Percentiles rank a stretch among this genome's conserved stretches.
phyloP scores from a whole-genome alignment of 2,329 filamentous ascomycete genomes.

The Biscogniauxia mediterranea region DNA sequence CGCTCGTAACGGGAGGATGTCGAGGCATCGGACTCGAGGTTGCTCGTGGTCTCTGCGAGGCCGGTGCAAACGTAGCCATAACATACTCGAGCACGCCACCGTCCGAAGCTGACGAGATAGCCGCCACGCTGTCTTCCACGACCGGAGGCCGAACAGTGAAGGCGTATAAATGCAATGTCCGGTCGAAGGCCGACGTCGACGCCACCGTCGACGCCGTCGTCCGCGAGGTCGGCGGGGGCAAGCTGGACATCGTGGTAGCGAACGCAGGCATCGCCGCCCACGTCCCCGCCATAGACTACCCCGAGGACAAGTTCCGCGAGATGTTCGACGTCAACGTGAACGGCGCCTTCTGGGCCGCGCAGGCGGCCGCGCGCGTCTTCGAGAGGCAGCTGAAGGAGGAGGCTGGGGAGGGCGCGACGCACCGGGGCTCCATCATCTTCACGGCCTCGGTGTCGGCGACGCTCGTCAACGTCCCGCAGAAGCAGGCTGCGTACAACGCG shows the following conservation, averaged over 20 bases:
- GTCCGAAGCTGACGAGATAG: slow-evolving; percentile 26
- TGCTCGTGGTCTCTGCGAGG: slow-evolving; percentile 30
- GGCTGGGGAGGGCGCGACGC: slow-evolving; percentile 18
- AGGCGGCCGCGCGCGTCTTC: slow-evolving; percentile 40
- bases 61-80: slow-evolving; percentile 31
- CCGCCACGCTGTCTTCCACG: slow-evolving; percentile 20
- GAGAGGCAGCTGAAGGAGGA: slow-evolving; percentile 34
- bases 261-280: slow-evolving; percentile 41
- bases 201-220: slow-evolving; percentile 33
- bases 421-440: slow-evolving; percentile 39
- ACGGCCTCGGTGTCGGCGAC: slow-evolving; percentile 40
- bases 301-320: slow-evolving; percentile 37
- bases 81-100: slow-evolving; percentile 32
- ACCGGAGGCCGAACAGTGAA: slow-evolving; percentile 26
- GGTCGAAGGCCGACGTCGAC: slow-evolving; percentile 29
- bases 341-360: slow-evolving; percentile 43
- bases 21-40: slow-evolving; percentile 33
- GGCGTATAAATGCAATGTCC: slow-evolving; percentile 39
- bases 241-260: slow-evolving; percentile 40
- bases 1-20: slow-evolving; percentile 30
- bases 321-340: slow-evolving; percentile 41
- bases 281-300: slow-evolving; percentile 39
- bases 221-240: slow-evolving; percentile 36
- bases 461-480: slow-evolving; percentile 42
- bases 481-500: slow-evolving; percentile 42